Conservation (phyloP, 495 filamentous ascomycete species). For the Penicillium simplicissimum region DNA sequence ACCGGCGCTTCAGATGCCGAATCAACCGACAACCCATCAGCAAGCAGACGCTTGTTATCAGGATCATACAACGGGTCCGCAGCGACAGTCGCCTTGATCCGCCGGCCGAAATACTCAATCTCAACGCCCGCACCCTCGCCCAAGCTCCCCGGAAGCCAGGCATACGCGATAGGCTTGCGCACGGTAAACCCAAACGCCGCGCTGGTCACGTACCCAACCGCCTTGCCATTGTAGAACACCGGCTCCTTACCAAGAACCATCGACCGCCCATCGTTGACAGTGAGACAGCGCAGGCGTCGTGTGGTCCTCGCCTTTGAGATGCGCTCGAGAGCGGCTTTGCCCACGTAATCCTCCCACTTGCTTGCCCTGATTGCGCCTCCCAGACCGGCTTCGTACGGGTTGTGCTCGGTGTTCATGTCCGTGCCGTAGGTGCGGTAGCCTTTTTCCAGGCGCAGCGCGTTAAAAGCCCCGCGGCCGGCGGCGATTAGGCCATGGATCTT, state of each 20-base stretch:
- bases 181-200: slow-evolving; percentile 50
- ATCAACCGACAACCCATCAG: slow-evolving; percentile 12
- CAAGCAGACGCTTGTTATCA: slow-evolving; percentile 29
- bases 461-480: slow-evolving; percentile 49
- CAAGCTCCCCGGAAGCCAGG: slow-evolving; percentile 43
- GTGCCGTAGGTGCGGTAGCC: slow-evolving; percentile 44
- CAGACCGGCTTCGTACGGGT: slow-evolving; percentile 51
- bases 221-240: slow-evolving; percentile 38
- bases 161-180: slow-evolving; percentile 46
- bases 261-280: slow-evolving; percentile 46
- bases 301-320: slow-evolving; percentile 22
- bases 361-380: slow-evolving; percentile 31
- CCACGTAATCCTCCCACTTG: slow-evolving; percentile 43
- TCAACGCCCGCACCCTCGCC: slow-evolving; percentile 39
- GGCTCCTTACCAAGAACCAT: slow-evolving; percentile 54
- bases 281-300: slow-evolving; percentile 42
- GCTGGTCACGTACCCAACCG: slow-evolving; percentile 50
- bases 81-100: slow-evolving; percentile 43
- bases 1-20: slow-evolving; percentile 14
- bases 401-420: slow-evolving; percentile 52
- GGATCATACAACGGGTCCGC: slow-evolving; percentile 43
- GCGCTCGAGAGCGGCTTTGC: slow-evolving; percentile 36
- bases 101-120: slow-evolving; percentile 50
- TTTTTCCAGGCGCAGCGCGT: slow-evolving; percentile 50
- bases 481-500: slow-evolving; percentile 47